phyloP scores from a whole-genome alignment of 2,329 filamentous ascomycete genomes.

The Fusarium virguliforme region DNA sequence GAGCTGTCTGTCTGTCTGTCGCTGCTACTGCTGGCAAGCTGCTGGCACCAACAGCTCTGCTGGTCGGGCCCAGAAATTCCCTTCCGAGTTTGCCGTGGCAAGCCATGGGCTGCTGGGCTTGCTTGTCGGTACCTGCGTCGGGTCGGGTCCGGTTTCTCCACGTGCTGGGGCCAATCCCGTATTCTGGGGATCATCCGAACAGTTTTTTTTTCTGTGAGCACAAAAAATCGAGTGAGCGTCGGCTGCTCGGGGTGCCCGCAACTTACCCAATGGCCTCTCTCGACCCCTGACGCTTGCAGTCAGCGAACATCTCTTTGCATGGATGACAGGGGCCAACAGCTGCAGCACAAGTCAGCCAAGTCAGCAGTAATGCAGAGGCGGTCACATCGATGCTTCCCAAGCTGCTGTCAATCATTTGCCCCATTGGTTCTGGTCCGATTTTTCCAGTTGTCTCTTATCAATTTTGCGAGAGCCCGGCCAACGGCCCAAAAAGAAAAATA shows the following conservation, averaged over 20 bases:
- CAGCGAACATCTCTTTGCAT: neutral
- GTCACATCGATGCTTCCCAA: constrained; percentile 10
- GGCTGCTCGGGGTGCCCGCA: neutral
- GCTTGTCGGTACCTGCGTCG: neutral
- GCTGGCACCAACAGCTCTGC: neutral
- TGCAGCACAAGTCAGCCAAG: constrained; percentile 17
- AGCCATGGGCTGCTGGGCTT: neutral
- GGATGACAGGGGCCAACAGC: neutral
- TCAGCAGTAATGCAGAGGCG: constrained; percentile 29
- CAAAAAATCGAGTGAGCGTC: neutral
- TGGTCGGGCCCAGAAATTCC: neutral
- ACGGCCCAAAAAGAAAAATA: constrained; percentile 9
- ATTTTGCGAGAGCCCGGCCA: neutral
- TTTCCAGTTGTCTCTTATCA: constrained; percentile 2
- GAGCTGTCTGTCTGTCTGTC: neutral
- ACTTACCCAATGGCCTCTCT: constrained; percentile 16
- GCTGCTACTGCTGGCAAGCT: constrained; percentile 1
- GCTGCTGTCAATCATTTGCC: neutral
- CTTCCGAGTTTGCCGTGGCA: constrained; percentile 27
- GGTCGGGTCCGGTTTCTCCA: neutral
- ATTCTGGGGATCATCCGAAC: constrained; percentile 15
- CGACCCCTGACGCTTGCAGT: constrained; percentile 30
- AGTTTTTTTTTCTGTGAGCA: neutral
- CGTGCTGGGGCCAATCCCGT: constrained; percentile 8
- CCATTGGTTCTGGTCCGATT: neutral